These are phyloP conservation scores for Microcyclosporella mali DNA, from an alignment of 2,329 filamentous ascomycete genomes.

Conservation along the genomic window DNA sequence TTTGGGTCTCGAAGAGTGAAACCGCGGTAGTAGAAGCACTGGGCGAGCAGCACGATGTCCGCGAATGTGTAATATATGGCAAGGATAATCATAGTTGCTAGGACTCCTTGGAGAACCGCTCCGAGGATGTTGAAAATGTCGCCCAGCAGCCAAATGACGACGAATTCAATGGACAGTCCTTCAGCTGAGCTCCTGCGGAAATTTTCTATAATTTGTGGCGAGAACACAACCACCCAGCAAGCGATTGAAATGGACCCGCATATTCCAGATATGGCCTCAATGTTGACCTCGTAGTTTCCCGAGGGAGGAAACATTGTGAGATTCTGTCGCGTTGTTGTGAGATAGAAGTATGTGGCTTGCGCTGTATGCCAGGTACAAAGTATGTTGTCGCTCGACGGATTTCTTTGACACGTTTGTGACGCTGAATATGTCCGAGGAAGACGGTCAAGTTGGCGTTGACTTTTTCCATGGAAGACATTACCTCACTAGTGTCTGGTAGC, in stretches of 20 bases:
- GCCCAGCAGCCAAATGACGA: constrained; percentile 83
- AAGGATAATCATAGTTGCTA: constrained; percentile 74
- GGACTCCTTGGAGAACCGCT: constrained; percentile 81
- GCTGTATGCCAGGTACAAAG: too few relatives aligned
- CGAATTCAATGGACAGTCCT: constrained; percentile 82
- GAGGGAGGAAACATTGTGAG: constrained; percentile 48
- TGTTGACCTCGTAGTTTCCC: constrained; percentile 60
- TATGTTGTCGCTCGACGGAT: too few relatives aligned
- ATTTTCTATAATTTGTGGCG: constrained; percentile 93
- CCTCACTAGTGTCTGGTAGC: too few relatives aligned
- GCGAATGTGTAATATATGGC: constrained; percentile 62
- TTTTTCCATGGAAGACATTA: too few relatives aligned
- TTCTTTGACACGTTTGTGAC: too few relatives aligned
- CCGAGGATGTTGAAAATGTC: constrained; percentile 97
- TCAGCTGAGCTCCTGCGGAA: constrained; percentile 80
- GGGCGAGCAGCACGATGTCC: constrained; percentile 77
- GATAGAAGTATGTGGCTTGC: too few relatives aligned
- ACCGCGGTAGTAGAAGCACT: constrained; percentile 94
- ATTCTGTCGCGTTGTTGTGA: not conserved
- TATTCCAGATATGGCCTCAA: constrained; percentile 87
- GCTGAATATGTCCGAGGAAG: too few relatives aligned
- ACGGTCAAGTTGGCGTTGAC: too few relatives aligned
- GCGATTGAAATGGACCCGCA: constrained; percentile 93
- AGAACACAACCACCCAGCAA: constrained; percentile 97
- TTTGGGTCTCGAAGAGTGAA: constrained; percentile 75